A percentile compares a stretch with the other conserved stretches of the same genome.
Evolutionary conservation across 2,329 filamentous ascomycete genomes (phyloP).

Genomic region (Zalaria sp.): DNA sequence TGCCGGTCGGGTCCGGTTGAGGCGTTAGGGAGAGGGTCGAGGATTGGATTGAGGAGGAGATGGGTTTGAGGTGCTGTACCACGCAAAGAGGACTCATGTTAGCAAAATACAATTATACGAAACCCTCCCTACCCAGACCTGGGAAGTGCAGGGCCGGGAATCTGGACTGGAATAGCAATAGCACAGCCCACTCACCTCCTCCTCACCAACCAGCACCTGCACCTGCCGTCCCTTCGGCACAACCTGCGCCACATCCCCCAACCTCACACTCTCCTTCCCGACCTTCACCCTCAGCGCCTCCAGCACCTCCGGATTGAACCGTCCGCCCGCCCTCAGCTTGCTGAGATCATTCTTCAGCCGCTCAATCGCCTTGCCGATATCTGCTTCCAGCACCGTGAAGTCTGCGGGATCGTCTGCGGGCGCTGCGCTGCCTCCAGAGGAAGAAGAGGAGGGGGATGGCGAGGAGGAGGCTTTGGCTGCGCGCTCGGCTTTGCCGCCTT

Average conservation of each 20-base stretch:
- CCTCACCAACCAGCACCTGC: slow-evolving; percentile 49
- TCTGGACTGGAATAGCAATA: too few relatives aligned
- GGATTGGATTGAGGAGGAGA: slow-evolving; percentile 37
- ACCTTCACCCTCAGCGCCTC: slow-evolving; percentile 48
- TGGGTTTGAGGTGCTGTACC: slow-evolving; percentile 38
- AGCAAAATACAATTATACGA: too few relatives aligned
- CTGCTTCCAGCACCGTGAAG: slow-evolving; percentile 41
- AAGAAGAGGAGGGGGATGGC: slow-evolving; percentile 18
- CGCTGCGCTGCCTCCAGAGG: slow-evolving; percentile 14
- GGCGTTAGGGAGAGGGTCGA: slow-evolving; percentile 36
- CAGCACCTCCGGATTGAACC: slow-evolving; percentile 47
- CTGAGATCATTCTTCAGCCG: slow-evolving; percentile 47
- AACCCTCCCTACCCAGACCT: too few relatives aligned
- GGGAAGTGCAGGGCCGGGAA: too few relatives aligned
- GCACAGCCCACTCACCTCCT: slow-evolving; percentile 34
- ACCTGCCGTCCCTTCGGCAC: slow-evolving; percentile 49
- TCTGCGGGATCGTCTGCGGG: slow-evolving; percentile 43
- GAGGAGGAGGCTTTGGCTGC: slow-evolving; percentile 17
- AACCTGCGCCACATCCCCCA: slow-evolving; percentile 53
- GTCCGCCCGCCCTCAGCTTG: slow-evolving; percentile 47
- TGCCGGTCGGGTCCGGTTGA: slow-evolving; percentile 32
- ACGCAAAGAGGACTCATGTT: too few relatives aligned
- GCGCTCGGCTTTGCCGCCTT: slow-evolving; percentile 37
- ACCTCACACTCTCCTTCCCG: slow-evolving; percentile 33
- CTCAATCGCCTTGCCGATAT: slow-evolving; percentile 40